phyloP scores from a whole-genome alignment of 768 basidiomycete species.

The Lactifluus volemus region DNA sequence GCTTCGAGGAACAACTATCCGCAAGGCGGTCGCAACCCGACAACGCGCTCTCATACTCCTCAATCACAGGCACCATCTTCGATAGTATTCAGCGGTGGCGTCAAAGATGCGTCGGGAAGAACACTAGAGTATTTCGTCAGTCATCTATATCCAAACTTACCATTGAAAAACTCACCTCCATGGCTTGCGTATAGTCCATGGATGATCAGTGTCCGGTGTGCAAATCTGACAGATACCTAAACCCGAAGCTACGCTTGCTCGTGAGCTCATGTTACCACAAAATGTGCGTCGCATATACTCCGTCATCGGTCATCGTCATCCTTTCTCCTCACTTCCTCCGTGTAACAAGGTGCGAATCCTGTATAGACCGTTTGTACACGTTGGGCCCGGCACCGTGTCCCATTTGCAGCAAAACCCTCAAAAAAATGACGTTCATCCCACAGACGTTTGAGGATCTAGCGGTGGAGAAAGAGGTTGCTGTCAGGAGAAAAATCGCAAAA shows the following conservation, averaged over 20 bases:
- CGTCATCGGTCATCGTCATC: not conserved
- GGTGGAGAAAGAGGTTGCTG: conserved; percentile 91
- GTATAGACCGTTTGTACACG: conserved; percentile 93
- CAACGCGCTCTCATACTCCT: conserved; percentile 56
- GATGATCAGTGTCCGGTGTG: conserved; percentile 97
- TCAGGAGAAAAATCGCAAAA: conserved; percentile 80
- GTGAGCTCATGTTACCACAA: conserved; percentile 98
- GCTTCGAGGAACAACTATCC: conserved; percentile 65
- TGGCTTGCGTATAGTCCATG: conserved; percentile 46
- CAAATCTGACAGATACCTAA: conserved; percentile 92
- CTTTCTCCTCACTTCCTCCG: not conserved
- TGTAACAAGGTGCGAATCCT: conserved; percentile 83
- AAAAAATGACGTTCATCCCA: conserved; percentile 91
- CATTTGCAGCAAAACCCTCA: conserved; percentile 75
- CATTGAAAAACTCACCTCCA: not conserved
- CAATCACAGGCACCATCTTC: conserved; percentile 64
- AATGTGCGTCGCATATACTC: conserved; percentile 48
- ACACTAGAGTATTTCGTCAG: conserved; percentile 74
- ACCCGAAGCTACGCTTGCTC: conserved; percentile 86
- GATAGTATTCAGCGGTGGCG: conserved; percentile 72
- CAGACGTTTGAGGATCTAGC: conserved; percentile 90
- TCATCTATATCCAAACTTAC: conserved; percentile 17
- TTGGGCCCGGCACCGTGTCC: conserved; percentile 96
- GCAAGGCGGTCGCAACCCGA: conserved; percentile 48
- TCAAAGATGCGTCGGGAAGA: conserved; percentile 79